Evolutionary conservation across 2,329 filamentous ascomycete species (phyloP).

Genomic region (Aspergillus neotritici): DNA sequence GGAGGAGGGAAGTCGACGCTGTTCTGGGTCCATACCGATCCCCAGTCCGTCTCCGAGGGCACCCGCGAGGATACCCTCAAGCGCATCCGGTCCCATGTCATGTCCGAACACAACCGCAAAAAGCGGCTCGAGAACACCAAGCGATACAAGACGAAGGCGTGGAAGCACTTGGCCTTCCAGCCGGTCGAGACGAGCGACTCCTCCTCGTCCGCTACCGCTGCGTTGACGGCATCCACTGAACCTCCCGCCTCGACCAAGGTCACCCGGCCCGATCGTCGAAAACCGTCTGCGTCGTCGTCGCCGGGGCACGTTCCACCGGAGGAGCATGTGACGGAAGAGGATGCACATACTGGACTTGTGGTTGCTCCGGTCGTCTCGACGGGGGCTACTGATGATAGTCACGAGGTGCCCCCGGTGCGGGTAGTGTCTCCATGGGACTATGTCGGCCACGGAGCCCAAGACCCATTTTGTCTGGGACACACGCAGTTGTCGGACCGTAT

Average conservation of each 20-base stretch:
- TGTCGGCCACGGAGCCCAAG: constrained; percentile 28
- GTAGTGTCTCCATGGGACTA: constrained; percentile 21
- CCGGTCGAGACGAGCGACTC: constrained; percentile 23
- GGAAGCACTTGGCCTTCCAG: constrained; percentile 34
- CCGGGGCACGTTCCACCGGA: constrained; percentile 8
- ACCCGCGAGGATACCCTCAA: constrained; percentile 37
- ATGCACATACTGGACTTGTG: constrained; percentile 6
- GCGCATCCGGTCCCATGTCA: constrained; percentile 40
- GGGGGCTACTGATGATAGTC: constrained; percentile 9
- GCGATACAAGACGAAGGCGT: constrained; percentile 35
- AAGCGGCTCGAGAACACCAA: constrained; percentile 37
- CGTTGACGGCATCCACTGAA: constrained; percentile 1
- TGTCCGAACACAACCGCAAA: constrained; percentile 40
- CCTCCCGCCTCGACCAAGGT: neutral
- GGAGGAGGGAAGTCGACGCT: constrained; percentile 29
- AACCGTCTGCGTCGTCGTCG: constrained; percentile 6
- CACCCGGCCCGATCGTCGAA: constrained; percentile 2
- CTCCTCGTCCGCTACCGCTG: constrained; percentile 6
- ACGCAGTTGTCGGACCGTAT: constrained; percentile 34
- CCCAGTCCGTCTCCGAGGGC: constrained; percentile 32
- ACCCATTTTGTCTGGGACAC: constrained; percentile 34
- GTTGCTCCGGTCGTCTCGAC: constrained; percentile 8
- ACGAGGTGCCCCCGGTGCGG: constrained; percentile 7
- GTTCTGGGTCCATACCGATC: constrained; percentile 38
- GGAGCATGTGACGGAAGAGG: constrained; percentile 9